These are phyloP conservation scores for Stereum hirsutum DNA, from an alignment of 1,284 basidiomycete genomes.

Conservation along the genomic window DNA sequence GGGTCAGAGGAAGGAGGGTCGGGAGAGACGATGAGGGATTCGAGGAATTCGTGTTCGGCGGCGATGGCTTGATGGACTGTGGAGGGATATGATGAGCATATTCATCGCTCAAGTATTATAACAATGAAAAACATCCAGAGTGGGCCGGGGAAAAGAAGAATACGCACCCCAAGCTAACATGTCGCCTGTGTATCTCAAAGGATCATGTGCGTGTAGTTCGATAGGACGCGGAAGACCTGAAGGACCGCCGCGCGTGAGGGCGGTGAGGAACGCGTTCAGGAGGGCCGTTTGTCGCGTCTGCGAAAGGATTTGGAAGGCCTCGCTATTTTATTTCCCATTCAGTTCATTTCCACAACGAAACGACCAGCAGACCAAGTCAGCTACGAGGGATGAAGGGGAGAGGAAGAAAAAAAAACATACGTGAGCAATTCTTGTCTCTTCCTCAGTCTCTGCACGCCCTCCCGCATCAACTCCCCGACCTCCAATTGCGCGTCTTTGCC, in stretches of 20 bases:
- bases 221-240: constrained; percentile 83
- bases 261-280: constrained; percentile 75
- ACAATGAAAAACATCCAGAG: too few relatives aligned
- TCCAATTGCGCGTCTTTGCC: constrained; percentile 75
- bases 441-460: constrained; percentile 68
- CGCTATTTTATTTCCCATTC: too few relatives aligned
- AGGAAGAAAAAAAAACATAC: constrained; percentile 32
- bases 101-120: too few relatives aligned
- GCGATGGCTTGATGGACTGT: constrained; percentile 95
- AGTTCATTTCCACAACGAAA: too few relatives aligned
- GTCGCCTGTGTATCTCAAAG: constrained; percentile 91
- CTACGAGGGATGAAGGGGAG: neutral
- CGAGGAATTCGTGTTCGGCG: constrained; percentile 88
- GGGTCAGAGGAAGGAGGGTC: too few relatives aligned
- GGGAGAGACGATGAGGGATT: constrained; percentile 83
- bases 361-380: neutral
- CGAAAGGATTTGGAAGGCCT: constrained; percentile 70
- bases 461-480: constrained; percentile 60
- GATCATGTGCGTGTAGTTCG: constrained; percentile 95
- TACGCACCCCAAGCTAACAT: constrained; percentile 99
- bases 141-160: too few relatives aligned
- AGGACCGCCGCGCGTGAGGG: constrained; percentile 85
- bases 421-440: constrained; percentile 71
- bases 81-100: too few relatives aligned
- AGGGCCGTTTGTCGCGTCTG: constrained; percentile 78